Conservation (phyloP, 164 flowering plant species). For the Paratinospora sagittata region DNA sequence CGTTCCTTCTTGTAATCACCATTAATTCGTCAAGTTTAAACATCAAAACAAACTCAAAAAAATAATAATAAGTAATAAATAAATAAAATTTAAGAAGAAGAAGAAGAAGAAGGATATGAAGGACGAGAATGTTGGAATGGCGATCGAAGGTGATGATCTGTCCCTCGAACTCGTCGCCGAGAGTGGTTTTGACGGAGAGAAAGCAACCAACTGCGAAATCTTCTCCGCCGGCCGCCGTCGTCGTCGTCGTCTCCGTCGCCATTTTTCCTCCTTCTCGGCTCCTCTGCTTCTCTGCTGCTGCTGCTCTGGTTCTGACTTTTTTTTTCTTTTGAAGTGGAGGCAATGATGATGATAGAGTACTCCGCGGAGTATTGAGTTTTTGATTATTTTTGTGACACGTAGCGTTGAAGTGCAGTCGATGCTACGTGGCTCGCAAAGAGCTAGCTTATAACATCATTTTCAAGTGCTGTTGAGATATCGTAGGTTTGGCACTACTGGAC, state of each 20-base stretch:
- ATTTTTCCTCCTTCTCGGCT: no score
- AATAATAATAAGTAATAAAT: background rate
- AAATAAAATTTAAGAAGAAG: background rate
- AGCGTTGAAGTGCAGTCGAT: no score
- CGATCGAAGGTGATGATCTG: conserved; percentile 77
- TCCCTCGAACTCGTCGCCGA: conserved; percentile 78
- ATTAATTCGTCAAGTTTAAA: conserved; percentile 29
- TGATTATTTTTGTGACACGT: no score
- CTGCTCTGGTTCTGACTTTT: no score
- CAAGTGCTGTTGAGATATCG: no score
- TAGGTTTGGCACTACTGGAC: no score
- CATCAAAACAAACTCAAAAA: background rate
- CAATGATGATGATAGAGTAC: no score
- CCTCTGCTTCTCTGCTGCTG: no score
- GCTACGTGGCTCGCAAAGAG: no score
- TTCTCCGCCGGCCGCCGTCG: background rate
- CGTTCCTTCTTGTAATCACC: conserved; percentile 63
- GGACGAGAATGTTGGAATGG: conserved; percentile 73
- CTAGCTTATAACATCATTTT: no score
- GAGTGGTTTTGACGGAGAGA: conserved; percentile 67
- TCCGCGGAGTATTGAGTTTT: no score
- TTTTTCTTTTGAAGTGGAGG: no score
- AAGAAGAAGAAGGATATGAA: conserved; percentile 67
- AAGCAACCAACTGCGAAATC: conserved; percentile 72
- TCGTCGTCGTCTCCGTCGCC: background rate